Percentiles rank a stretch among this genome's conserved stretches.
phyloP scores from a whole-genome alignment of 805 yeast species.

The Schwanniomyces occidentalis region DNA sequence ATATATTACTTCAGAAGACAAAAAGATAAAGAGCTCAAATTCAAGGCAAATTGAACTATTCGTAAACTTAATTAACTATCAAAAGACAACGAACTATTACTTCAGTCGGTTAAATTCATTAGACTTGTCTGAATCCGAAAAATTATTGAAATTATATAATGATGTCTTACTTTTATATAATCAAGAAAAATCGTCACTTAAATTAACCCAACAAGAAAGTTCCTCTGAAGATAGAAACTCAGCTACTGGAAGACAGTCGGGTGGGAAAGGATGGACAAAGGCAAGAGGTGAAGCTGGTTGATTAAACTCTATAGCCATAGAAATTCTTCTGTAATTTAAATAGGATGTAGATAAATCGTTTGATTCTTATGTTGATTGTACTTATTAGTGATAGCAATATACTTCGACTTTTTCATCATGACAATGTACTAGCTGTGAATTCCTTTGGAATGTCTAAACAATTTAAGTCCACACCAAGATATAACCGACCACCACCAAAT shows the following conservation, averaged over 20 bases:
- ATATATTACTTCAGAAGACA: constrained; percentile 48
- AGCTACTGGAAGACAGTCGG: constrained; percentile 67
- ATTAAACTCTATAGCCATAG: too few relatives aligned
- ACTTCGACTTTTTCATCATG: too few relatives aligned
- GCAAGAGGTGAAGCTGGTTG: constrained; percentile 75
- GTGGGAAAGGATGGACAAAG: constrained; percentile 73
- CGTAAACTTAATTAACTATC: constrained; percentile 37
- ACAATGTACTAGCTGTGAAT: constrained; percentile 22
- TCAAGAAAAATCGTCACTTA: constrained; percentile 21
- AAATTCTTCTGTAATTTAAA: too few relatives aligned
- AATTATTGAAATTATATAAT: constrained; percentile 30
- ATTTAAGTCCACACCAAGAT: constrained; percentile 79
- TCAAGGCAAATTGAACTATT: constrained; percentile 39
- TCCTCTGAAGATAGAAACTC: constrained; percentile 20
- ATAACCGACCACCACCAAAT: constrained; percentile 65
- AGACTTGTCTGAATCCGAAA: constrained; percentile 5
- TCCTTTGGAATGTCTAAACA: constrained; percentile 78
- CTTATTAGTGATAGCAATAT: too few relatives aligned
- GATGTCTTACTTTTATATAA: constrained; percentile 36
- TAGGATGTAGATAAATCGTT: too few relatives aligned
- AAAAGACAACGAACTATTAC: constrained; percentile 15
- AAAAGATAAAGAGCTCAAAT: constrained; percentile 46
- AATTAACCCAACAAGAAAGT: constrained; percentile 9
- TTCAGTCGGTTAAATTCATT: neutral
- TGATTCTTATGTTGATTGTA: too few relatives aligned